These are phyloP conservation scores for Fusarium ramigenum DNA, from an alignment of 2,329 filamentous ascomycete species.

Conservation along the genomic window DNA sequence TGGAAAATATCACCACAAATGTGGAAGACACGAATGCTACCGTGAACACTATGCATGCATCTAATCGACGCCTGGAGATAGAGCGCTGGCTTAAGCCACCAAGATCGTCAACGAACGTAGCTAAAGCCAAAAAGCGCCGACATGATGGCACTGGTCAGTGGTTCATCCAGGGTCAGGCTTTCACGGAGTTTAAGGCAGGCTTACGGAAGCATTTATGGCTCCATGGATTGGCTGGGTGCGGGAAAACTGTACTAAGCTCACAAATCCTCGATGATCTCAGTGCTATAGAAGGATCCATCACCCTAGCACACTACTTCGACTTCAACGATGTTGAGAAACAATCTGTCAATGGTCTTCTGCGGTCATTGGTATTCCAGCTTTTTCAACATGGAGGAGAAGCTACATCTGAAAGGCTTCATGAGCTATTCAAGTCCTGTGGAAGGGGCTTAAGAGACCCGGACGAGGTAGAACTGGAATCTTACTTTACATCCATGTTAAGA, in stretches of 20 bases:
- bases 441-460: background rate
- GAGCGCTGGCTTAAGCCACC: constrained; percentile 23
- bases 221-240: constrained; percentile 23
- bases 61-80: background rate
- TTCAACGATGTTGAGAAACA: constrained; percentile 36
- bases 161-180: accelerated
- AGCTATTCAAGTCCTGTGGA: background rate
- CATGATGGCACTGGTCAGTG: constrained; percentile 10
- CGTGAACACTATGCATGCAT: background rate
- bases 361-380: constrained; percentile 21
- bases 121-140: constrained; percentile 2
- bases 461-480: accelerated
- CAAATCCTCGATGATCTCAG: constrained; percentile 25
- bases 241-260: constrained; percentile 32
- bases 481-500: accelerated
- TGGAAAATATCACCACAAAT: background rate
- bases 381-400: accelerated
- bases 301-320: constrained; percentile 35
- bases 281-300: background rate
- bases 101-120: constrained; percentile 13
- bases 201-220: background rate
- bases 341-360: constrained; percentile 6
- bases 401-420: background rate
- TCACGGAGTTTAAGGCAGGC: background rate
- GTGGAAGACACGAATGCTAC: background rate